A percentile compares a stretch with the other conserved stretches of the same genome.
Conservation (phyloP, 1,139 yeast species). For the Magnusiomyces fungicola region DNA sequence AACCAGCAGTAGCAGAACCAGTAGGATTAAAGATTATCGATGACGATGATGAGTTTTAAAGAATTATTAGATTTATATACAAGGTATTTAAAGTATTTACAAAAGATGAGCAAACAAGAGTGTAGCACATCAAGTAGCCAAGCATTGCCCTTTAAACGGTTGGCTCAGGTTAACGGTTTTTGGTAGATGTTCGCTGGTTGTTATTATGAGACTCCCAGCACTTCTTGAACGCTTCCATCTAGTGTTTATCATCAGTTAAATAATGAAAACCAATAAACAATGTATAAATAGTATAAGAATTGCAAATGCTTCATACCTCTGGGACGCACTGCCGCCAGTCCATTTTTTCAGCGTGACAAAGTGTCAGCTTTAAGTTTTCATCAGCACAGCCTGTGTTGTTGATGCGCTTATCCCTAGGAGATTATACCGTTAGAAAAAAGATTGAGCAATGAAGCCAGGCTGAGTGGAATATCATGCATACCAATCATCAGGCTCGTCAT, state of each 20-base stretch:
- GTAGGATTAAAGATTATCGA: conserved; percentile 12
- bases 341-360: conserved; percentile 66
- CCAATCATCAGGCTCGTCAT: conserved; percentile 59
- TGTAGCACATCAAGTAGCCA: not conserved
- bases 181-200: conserved; percentile 38
- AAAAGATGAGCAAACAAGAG: not conserved
- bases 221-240: conserved; percentile 56
- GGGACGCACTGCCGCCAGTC: conserved; percentile 64
- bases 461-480: too few relatives aligned
- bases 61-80: not conserved
- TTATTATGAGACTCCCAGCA: conserved; percentile 62
- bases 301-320: too few relatives aligned
- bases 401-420: conserved; percentile 59
- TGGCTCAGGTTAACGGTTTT: conserved; percentile 12
- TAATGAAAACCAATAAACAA: not conserved
- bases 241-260: not conserved
- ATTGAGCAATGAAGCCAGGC: too few relatives aligned
- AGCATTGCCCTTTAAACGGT: not conserved
- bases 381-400: conserved; percentile 61
- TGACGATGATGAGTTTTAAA: conserved; percentile 10
- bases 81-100: conserved; percentile 2
- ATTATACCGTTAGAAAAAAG: too few relatives aligned
- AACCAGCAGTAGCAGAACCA: conserved; percentile 4
- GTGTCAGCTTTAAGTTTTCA: conserved; percentile 54
- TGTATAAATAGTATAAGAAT: too few relatives aligned